Evolutionary conservation across 2,329 filamentous ascomycete genomes (phyloP), one percentile per base, ranked within the genome.

Genomic region (Malbranchea cinnamomea): DNA sequence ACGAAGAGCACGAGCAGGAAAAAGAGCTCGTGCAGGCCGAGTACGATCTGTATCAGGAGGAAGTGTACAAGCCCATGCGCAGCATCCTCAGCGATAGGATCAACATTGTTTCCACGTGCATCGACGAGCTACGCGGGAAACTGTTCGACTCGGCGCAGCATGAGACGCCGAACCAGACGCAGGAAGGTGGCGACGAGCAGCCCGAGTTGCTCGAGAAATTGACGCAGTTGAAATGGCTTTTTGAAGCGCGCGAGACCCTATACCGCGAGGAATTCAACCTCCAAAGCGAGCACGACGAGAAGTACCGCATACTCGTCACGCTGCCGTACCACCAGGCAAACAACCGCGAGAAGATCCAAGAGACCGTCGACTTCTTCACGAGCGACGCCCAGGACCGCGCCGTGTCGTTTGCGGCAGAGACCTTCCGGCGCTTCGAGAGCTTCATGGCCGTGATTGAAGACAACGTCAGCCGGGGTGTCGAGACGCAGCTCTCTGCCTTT

Each of bases 211-310:
- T 95, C 2, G 89, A 98, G 54, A 92, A 93, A 55, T 65, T 98
- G 8, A 95, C 87, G 0, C 69, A 94, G 27, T 65, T 95, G 9
- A 98, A 95, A 48, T 95, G 89, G 85, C 74, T 95, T 6, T 95
- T 94, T 44, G 89, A 98, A 51, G 78, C 80, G 1, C 75, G 85
- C n/a, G 89, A 98, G 55, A 67, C 71, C 26, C 65, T 95, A 6
- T 78, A 95, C 56, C 75, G 81, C 24, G 79, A 83, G 44, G 70
- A 87, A 31, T 93, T 83, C 47, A 80, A 91, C 43, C 60, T 95
- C 7, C 69, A 93, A 19, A 76, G 74, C 12, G 81, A 85, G 49
- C 78, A 85, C 30, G 89, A 93, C 46, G 71, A 84, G 35, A 76
- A 82, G 19, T 95, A 93, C 53, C 75, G 79, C 41, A 74, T 79